phyloP scores from a whole-genome alignment of 2,329 filamentous ascomycete species.

The Monilinia laxa region DNA sequence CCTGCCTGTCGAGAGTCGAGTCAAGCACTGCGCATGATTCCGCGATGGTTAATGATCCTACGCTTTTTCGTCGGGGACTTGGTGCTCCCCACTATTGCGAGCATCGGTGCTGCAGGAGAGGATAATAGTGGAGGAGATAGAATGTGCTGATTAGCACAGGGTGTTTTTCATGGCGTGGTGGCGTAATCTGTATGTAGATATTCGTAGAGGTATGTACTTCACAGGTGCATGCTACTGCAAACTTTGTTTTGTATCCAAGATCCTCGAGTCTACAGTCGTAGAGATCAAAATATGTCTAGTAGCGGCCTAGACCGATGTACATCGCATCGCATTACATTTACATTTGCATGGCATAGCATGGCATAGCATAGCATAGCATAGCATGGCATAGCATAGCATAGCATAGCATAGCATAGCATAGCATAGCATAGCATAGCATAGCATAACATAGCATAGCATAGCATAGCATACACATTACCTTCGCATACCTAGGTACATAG shows the following conservation, averaged over 20 bases:
- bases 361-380: slow-evolving; percentile 17
- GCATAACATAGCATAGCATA: slow-evolving; percentile 5
- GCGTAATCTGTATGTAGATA: neutral
- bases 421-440: slow-evolving; percentile 17
- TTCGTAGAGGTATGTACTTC: neutral
- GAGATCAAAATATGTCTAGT: neutral
- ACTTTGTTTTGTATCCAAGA: slow-evolving; percentile 2
- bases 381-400: slow-evolving; percentile 13
- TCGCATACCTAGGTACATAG: neutral
- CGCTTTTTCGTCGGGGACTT: slow-evolving; percentile 4
- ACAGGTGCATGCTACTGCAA: neutral
- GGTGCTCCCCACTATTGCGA: neutral
- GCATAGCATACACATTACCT: slow-evolving; percentile 5
- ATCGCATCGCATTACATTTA: slow-evolving; percentile 16
- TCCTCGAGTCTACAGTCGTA: neutral
- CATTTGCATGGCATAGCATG: slow-evolving; percentile 6
- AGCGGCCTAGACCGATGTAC: slow-evolving; percentile 10
- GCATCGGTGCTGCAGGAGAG: slow-evolving; percentile 11
- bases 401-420: slow-evolving; percentile 16
- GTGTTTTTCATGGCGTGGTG: slow-evolving; percentile 5
- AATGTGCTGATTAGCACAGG: neutral
- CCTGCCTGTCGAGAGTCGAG: neutral
- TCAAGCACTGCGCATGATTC: neutral
- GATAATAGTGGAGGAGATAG: neutral
- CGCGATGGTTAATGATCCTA: neutral